These are phyloP conservation scores for Tolypocladium guangdongense DNA, from an alignment of 2,329 filamentous ascomycete species.

Conservation along the genomic window DNA sequence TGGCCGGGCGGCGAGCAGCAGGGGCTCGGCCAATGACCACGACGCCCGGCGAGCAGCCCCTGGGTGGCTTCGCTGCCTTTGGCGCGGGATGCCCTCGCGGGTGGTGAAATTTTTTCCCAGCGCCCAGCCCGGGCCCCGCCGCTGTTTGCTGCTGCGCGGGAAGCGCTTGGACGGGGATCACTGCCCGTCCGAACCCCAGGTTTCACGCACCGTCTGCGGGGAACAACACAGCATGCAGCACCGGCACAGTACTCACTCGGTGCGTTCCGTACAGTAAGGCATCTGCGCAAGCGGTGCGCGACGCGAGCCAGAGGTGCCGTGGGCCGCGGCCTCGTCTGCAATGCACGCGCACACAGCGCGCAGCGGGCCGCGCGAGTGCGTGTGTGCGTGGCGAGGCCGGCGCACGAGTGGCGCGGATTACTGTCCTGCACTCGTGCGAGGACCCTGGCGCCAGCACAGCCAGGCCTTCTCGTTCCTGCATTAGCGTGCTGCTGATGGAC, in stretches of 20 bases:
- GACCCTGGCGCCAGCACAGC: too few species aligned
- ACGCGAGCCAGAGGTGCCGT: not conserved
- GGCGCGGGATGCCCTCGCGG: too few species aligned
- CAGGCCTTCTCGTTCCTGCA: constrained; percentile 9
- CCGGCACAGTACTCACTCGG: not conserved
- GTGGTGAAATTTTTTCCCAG: not conserved
- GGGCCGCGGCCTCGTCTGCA: not conserved
- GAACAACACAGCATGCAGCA: not conserved
- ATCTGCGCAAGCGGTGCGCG: too few species aligned
- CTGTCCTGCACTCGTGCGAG: too few species aligned
- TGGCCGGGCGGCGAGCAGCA: not conserved
- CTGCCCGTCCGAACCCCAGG: not conserved
- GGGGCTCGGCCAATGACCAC: not conserved
- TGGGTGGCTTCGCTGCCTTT: not conserved
- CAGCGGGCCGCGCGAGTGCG: not conserved
- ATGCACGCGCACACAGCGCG: not conserved
- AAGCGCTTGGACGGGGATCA: too few species aligned
- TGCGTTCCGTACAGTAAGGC: not conserved
- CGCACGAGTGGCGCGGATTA: not conserved
- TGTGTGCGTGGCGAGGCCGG: too few species aligned
- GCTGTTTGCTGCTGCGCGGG: too few species aligned
- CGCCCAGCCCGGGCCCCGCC: too few species aligned
- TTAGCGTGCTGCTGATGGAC: too few species aligned
- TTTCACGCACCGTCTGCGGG: not conserved
- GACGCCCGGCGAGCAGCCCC: not conserved